Percentiles rank a stretch among this genome's conserved stretches.
phyloP scores from a whole-genome alignment of 2,329 filamentous ascomycete genomes.

The Paraconiothyrium sp. region DNA sequence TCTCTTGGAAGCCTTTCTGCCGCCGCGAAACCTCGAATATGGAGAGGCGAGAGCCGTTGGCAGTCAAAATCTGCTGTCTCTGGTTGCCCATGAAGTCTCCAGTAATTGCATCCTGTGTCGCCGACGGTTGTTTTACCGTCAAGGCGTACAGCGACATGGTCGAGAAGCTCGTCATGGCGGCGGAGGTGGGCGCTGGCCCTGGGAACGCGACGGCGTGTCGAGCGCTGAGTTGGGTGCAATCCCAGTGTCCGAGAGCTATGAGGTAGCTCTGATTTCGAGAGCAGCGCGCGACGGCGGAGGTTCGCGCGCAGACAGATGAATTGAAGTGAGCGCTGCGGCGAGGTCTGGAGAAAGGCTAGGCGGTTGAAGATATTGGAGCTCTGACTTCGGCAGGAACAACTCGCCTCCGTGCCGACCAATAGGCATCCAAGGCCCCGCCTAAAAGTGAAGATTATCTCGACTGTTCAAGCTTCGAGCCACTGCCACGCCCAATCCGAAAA shows the following conservation, averaged over 20 bases:
- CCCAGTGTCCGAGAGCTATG: neutral
- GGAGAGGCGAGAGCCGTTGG: slow-evolving; percentile 87
- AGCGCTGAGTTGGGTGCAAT: slow-evolving; percentile 2
- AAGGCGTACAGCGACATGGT: slow-evolving; percentile 99
- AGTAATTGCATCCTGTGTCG: slow-evolving; percentile 87
- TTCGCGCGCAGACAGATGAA: slow-evolving; percentile 18
- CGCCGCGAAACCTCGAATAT: slow-evolving; percentile 86
- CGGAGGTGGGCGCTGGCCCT: slow-evolving; percentile 45
- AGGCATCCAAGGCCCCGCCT: slow-evolving; percentile 15
- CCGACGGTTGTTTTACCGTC: slow-evolving; percentile 91
- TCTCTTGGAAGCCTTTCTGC: slow-evolving; percentile 84
- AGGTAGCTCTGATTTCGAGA: neutral
- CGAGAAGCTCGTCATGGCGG: slow-evolving; percentile 92
- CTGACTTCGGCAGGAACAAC: slow-evolving; percentile 13
- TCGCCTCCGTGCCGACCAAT: slow-evolving; percentile 14
- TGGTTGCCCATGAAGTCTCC: slow-evolving; percentile 96
- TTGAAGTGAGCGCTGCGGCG: slow-evolving; percentile 9
- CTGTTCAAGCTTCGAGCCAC: neutral
- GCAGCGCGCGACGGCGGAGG: neutral
- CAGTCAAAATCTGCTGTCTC: slow-evolving; percentile 97
- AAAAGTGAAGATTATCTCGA: slow-evolving; percentile 16
- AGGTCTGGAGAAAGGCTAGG: neutral
- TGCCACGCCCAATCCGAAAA: neutral
- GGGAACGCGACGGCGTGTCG: slow-evolving; percentile 29
- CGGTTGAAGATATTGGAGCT: slow-evolving; percentile 20